These are phyloP conservation scores for Dendrocalamus latiflorus DNA, from an alignment of 202 grass and related monocot species.

Conservation along the genomic window DNA sequence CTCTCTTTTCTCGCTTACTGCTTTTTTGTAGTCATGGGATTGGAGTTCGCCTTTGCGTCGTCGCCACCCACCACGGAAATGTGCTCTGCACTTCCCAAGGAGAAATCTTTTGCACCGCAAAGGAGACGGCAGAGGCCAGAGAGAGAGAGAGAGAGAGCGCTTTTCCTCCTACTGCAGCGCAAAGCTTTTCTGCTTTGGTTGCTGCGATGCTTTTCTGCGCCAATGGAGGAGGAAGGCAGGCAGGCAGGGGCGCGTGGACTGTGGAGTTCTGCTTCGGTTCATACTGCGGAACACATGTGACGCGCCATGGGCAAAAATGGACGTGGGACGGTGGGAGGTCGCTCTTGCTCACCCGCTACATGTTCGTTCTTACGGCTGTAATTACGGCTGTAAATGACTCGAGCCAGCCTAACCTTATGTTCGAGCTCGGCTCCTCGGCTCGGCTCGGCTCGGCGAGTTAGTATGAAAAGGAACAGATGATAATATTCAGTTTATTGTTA, in stretches of 20 bases:
- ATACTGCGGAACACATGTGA: no score
- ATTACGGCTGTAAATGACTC: no score
- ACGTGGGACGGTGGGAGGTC: no score
- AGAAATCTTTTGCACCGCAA: slow-evolving; percentile 32
- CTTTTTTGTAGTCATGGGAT: slow-evolving; percentile 29
- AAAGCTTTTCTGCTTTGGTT: slow-evolving; percentile 30
- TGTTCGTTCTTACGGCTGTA: no score
- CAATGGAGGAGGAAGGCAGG: neutral
- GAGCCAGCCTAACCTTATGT: no score
- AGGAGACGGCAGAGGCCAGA: neutral
- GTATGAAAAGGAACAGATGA: no score
- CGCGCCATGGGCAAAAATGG: neutral
- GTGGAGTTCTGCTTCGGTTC: neutral
- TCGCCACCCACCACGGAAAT: neutral
- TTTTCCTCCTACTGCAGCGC: neutral
- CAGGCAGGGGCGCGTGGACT: neutral
- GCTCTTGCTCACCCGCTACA: no score
- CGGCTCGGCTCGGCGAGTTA: no score
- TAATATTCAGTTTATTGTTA: no score
- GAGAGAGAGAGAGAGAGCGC: neutral
- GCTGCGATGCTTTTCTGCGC: slow-evolving; percentile 20
- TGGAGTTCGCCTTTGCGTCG: slow-evolving; percentile 17
- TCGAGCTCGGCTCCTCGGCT: no score
- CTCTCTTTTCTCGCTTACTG: neutral
- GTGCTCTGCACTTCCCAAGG: slow-evolving; percentile 24